Conservation (phyloP, 2,329 filamentous ascomycete genomes). For the Fragosphaeria purpurea region DNA sequence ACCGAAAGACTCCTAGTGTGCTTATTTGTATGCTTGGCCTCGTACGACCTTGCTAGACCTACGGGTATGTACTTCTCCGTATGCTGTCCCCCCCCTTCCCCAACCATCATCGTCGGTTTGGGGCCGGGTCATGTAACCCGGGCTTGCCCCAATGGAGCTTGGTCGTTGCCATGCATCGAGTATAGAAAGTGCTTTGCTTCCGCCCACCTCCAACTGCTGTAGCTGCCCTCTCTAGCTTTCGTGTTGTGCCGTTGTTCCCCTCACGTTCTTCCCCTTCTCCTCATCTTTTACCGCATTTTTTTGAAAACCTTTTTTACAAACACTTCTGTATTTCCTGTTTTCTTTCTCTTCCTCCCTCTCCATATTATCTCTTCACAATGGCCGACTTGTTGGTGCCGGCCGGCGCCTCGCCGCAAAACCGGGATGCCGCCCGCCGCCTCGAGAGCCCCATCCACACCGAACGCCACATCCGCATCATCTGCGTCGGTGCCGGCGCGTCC, state of each 20-base stretch:
- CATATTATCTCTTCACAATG: constrained; percentile 2
- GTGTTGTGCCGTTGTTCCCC: neutral
- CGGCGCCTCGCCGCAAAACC: constrained; percentile 1
- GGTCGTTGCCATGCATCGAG: neutral
- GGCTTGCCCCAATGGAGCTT: constrained; percentile 2
- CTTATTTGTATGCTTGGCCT: no score
- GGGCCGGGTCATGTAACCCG: constrained; percentile 7
- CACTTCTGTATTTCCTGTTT: neutral
- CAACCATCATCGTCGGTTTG: neutral
- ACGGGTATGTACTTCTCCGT: no score
- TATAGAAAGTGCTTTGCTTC: constrained; percentile 2
- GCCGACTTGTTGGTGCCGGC: constrained; percentile 2
- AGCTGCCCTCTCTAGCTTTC: neutral
- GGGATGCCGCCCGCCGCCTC: constrained; percentile 9
- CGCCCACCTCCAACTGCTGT: neutral
- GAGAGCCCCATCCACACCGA: constrained; percentile 13
- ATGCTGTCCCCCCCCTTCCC: no score
- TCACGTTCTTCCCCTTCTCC: neutral
- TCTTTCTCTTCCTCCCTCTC: neutral
- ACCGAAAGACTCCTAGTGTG: no score
- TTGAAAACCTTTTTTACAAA: neutral
- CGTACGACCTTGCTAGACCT: no score
- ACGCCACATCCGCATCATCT: constrained; percentile 22
- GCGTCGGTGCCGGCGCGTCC: constrained; percentile 37
- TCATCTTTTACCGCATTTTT: neutral